A percentile compares a stretch with the other conserved stretches of the same genome.
Conservation (phyloP, 257 asterid species). For the Avicennia marina region DNA sequence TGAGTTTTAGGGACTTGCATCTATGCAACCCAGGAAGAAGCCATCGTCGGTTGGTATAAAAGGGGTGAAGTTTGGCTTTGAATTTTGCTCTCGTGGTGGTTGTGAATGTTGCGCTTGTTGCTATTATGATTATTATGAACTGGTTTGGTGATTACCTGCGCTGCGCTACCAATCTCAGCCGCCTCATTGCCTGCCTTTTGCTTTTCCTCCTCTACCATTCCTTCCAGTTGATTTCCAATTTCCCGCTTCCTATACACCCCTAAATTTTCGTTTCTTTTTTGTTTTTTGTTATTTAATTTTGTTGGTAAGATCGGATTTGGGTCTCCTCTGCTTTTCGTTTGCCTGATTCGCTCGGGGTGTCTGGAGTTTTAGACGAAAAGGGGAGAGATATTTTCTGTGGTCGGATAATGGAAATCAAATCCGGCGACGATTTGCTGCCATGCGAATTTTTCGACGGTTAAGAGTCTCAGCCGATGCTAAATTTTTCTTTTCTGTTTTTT, state of each 20-base stretch:
- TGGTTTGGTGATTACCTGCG: conserved; percentile 69
- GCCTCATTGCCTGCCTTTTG: conserved; percentile 84
- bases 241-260: conserved; percentile 94
- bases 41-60: conserved; percentile 34
- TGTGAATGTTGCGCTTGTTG: conserved; percentile 26
- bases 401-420: no score
- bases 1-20: no score
- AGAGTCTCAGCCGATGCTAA: no score
- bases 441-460: no score
- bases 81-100: conserved; percentile 20
- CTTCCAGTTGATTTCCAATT: conserved; percentile 79
- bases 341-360: background rate
- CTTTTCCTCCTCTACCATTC: conserved; percentile 87
- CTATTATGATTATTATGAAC: conserved; percentile 65
- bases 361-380: conserved; percentile 16
- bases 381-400: no score
- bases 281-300: background rate
- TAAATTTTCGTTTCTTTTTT: conserved; percentile 9
- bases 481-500: no score
- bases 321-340: conserved; percentile 15
- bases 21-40: conserved; percentile 74
- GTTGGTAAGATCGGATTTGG: conserved; percentile 13
- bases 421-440: no score
- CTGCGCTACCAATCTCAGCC: conserved; percentile 78
- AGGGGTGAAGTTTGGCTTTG: no score